Base-by-base conservation (phyloP, 2,329 filamentous ascomycete genomes). In the Daldinia eschscholtzii region DNA sequence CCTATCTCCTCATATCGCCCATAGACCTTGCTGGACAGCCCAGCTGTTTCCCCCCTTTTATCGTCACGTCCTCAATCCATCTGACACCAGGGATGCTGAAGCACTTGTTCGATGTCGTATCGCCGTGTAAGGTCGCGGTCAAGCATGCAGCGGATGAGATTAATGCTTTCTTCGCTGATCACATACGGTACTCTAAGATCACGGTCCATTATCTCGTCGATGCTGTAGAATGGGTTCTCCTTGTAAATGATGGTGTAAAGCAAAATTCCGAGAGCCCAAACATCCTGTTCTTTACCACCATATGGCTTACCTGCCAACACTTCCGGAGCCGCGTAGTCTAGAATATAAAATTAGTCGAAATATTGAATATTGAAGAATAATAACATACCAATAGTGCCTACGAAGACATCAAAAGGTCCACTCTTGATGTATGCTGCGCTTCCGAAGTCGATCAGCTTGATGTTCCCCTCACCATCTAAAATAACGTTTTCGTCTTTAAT, bases 401-500 rank as follows among this genome's bases (percentile, higher is more conserved):
- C 96, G 82, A 99, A 99, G 13, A 99, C 96, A 79, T 98, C 94
- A 85, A 99, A 99, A 52, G 96, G 96, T 13, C 96, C 96, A 79
- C 92, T 98, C 83, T 97, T 98, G 84, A 98, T 97, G 79, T 99
- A 99, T 70, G 96, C 94, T 66, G 96, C 96, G 78, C 94, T 98
- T 67, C 96, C 96, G 81, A 99, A 99, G 80, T 99, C 96, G 74
- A 98, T 98, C 76, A 99, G 85, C 82, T 98, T 98, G 81, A 99
- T 97, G 74, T 92, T 91, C 28, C 95, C 94, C 78, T 98, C 94
- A 39, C 96, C 95, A 77, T 99, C 96, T 15, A 99, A 85, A 62
- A 99, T 92, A 33, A 99, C 93, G 75, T 99, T 99, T 82, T 99
- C 96, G 76, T 99, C 96, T 80, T 99, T 99, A 86, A 99, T 98